Conservation (phyloP, 306 rosid species). For the Carpinus fangiana region DNA sequence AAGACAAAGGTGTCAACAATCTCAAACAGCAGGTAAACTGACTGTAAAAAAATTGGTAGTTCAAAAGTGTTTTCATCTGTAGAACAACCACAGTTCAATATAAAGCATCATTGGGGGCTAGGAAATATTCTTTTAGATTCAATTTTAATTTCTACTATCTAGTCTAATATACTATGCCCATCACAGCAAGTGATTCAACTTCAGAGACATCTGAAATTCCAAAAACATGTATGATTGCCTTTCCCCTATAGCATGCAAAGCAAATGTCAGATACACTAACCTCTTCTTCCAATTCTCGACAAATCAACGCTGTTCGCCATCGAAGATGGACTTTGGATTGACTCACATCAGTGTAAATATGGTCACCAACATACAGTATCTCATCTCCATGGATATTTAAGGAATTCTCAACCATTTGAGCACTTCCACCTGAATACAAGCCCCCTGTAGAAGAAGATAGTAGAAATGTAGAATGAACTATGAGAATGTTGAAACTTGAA, state of each 20-base stretch:
- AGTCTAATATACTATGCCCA: neutral
- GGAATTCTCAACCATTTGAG: conserved; percentile 92
- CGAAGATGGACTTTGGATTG: conserved; percentile 93
- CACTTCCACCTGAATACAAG: conserved; percentile 95
- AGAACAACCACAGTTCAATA: conserved; percentile 7
- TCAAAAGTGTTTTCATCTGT: conserved; percentile 16
- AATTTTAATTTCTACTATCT: neutral
- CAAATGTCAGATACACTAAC: conserved; percentile 38
- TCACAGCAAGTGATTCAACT: neutral
- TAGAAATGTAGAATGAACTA: conserved; percentile 8
- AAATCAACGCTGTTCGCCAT: conserved; percentile 95
- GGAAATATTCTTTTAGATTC: conserved; percentile 6
- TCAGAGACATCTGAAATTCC: conserved; percentile 10
- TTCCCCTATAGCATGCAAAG: conserved; percentile 8
- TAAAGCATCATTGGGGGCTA: conserved; percentile 15
- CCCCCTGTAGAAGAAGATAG: conserved; percentile 64
- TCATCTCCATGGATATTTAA: conserved; percentile 89
- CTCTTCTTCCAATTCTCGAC: conserved; percentile 98
- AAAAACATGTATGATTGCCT: conserved; percentile 14
- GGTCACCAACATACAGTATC: conserved; percentile 96
- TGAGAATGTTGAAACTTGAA: conserved; percentile 12
- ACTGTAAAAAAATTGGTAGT: neutral
- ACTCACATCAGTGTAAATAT: conserved; percentile 96
- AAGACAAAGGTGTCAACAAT: conserved; percentile 3
- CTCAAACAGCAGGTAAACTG: neutral